Percentiles rank a stretch among this genome's conserved stretches.
These are phyloP conservation scores for Tanacetum coccineum DNA, from an alignment of 129 eudicot genomes.

Conservation along the genomic window DNA sequence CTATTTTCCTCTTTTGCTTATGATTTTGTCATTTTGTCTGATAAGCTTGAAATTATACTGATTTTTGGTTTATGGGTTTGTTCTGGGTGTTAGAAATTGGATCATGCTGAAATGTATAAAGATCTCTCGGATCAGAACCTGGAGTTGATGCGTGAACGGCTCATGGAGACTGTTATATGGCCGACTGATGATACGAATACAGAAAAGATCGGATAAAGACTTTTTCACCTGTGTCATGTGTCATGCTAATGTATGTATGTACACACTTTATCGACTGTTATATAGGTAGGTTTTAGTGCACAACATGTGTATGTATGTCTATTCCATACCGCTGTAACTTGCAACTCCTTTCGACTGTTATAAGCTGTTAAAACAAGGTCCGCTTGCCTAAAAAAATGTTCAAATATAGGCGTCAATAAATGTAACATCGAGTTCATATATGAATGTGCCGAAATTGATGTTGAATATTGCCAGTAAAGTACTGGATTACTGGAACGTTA, in stretches of 20 bases:
- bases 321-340: background rate
- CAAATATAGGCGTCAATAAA: background rate
- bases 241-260: background rate
- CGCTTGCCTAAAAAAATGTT: background rate
- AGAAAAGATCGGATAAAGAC: conserved; percentile 43
- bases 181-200: conserved; percentile 68
- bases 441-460: background rate
- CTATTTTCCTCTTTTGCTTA: background rate
- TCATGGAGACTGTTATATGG: conserved; percentile 76
- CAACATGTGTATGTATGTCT: background rate
- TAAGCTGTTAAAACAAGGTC: background rate
- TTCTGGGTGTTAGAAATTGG: conserved; percentile 44
- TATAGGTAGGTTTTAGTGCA: conserved; percentile 21
- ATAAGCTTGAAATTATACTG: background rate
- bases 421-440: background rate
- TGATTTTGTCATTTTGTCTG: conserved; percentile 6
- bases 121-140: conserved; percentile 71
- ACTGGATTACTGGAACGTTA: too few species aligned
- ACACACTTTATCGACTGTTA: background rate
- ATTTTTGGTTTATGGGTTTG: conserved; percentile 11
- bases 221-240: background rate
- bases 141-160: conserved; percentile 88
- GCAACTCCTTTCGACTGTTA: background rate
- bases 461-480: background rate
- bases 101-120: conserved; percentile 75